phyloP scores from a whole-genome alignment of 306 rosid genomes.

The Vigna angularis region DNA sequence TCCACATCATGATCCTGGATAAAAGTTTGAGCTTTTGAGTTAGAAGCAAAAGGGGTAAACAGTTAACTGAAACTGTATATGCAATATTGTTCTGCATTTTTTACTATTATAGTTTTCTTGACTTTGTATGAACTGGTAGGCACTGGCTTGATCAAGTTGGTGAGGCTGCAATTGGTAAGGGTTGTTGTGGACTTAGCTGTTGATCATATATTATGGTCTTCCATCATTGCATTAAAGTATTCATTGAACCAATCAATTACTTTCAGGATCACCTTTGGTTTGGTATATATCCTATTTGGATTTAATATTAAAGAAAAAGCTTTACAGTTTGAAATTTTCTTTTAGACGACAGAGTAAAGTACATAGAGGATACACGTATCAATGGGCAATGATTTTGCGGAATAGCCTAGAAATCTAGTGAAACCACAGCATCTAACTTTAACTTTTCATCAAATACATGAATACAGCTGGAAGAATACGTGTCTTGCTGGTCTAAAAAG shows the following conservation, averaged over 20 bases:
- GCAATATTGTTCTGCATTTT: not conserved
- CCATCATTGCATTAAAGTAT: slow-evolving; percentile 32
- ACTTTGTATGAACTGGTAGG: slow-evolving; percentile 51
- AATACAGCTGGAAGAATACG: not conserved
- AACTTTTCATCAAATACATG: not conserved
- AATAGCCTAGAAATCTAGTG: slow-evolving; percentile 10
- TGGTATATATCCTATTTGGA: slow-evolving; percentile 21
- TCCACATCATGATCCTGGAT: slow-evolving; percentile 33
- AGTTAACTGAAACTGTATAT: not conserved
- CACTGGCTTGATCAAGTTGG: slow-evolving; percentile 44
- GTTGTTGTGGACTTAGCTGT: slow-evolving; percentile 61
- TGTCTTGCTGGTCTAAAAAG: not conserved
- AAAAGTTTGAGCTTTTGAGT: not conserved
- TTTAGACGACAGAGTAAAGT: slow-evolving; percentile 1
- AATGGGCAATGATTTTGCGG: slow-evolving; percentile 21
- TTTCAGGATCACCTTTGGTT: slow-evolving; percentile 10
- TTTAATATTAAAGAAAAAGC: slow-evolving; percentile 5
- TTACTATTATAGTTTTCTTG: slow-evolving; percentile 26
- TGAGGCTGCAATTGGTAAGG: slow-evolving; percentile 42
- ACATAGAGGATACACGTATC: slow-evolving; percentile 25
- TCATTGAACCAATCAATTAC: slow-evolving; percentile 46
- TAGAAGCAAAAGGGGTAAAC: not conserved
- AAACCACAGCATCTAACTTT: not conserved
- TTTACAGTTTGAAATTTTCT: not conserved
- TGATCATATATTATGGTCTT: slow-evolving; percentile 16